Evolutionary conservation across 2,329 filamentous ascomycete genomes (phyloP), one percentile per base, ranked within the genome.

Genomic region (Xylaria hypoxylon): DNA sequence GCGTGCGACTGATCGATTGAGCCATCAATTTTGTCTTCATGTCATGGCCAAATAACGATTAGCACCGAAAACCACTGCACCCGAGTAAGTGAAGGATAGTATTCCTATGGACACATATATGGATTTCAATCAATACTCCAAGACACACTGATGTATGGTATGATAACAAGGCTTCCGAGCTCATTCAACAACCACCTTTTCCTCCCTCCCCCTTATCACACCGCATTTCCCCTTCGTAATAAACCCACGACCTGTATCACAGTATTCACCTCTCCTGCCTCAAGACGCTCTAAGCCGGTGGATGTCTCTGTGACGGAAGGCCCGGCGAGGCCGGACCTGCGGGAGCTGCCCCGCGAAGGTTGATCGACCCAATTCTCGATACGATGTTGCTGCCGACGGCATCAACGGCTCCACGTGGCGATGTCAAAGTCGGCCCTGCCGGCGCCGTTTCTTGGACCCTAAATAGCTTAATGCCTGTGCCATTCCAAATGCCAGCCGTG

Each of bases 401-500:
- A 79, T 97, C 95, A 2, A 97, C 94, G 0, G 95, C 95, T 0
- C 94, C 95, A 65, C 94, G 88, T 0, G 96, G 96, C 38, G 92
- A 93, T 26, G 93, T 88, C 68, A 99, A 79, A 13, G 90, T 93
- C 3, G 94, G 94, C 0, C 94, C 92, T 71, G 91, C 86, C 1
- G 92, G 87, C 2, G 90, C 92, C 17, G 91, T 92, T 76, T 96
- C 92, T 78, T 97, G 93, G 2, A 97, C 94, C 56, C 89, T 90
- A 81, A 99, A 99, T 15, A 99, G 83, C 76, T 91, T 92, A 77
- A 99, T 93, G 2, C 85, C 84, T 0, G 96, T 98, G 40, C 93
- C 92, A 75, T 95, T 97, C 95, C 96, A 99, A 1, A 97, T 90
- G 7, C 96, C 95, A 35, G 94, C 92, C 2, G 92, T 94, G 33